These are phyloP conservation scores for Beta vulgaris DNA, from an alignment of 148 eudicot genomes.

Conservation along the genomic window DNA sequence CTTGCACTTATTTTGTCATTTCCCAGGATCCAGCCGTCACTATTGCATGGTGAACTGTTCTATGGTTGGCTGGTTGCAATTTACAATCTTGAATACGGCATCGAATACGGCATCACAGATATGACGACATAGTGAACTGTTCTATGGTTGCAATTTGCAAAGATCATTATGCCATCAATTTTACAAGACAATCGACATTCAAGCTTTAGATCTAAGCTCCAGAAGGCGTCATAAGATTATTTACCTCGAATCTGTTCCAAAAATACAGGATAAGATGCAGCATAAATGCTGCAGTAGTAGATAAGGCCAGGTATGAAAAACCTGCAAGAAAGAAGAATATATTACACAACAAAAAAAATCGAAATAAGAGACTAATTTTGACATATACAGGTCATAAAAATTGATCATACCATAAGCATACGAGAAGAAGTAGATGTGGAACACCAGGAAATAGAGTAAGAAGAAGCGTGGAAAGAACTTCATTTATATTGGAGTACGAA, in stretches of 20 bases:
- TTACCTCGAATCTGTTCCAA: conserved; percentile 96
- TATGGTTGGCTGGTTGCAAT: no score
- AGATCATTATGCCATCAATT: neutral
- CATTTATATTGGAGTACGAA: conserved; percentile 97
- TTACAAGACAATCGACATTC: neutral
- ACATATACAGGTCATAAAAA: conserved; percentile 13
- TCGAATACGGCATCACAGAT: no score
- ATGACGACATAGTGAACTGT: no score
- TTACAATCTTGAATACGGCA: no score
- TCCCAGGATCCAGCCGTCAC: no score
- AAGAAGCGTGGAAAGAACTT: conserved; percentile 99
- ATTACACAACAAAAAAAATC: neutral
- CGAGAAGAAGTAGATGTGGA: conserved; percentile 95
- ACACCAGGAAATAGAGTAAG: conserved; percentile 90
- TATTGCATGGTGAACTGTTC: no score
- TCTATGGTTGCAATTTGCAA: no score
- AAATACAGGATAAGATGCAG: conserved; percentile 92
- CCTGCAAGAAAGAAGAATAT: conserved; percentile 40
- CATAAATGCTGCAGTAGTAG: conserved; percentile 96
- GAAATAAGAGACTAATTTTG: neutral
- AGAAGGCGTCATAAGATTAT: neutral
- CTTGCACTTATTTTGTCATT: no score
- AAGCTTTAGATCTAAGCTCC: neutral
- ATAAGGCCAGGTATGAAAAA: conserved; percentile 88
- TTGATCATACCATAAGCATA: conserved; percentile 85